Evolutionary conservation across 371 early-diverging fungal genomes (phyloP), one percentile per base, ranked within the genome.

Genomic region (Rhizomucor pusillus): DNA sequence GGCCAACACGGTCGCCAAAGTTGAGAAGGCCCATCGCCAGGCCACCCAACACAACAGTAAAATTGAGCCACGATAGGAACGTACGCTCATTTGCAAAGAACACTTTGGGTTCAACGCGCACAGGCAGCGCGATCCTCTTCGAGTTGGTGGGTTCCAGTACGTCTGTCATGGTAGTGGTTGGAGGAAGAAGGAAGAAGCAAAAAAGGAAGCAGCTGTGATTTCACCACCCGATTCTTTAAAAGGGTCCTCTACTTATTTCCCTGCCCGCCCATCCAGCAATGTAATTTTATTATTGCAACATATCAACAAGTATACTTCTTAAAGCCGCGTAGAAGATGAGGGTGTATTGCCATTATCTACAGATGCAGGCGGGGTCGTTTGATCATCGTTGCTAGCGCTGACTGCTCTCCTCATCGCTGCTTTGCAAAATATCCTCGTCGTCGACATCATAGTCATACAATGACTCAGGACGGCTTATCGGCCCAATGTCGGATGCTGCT

Each of bases 61-160:
- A 86, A 71, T 87, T 84, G 49, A 87, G 79, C 86, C 86, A 87
- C 29, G 92, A 89, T 49, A 98, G 74, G 66, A 97, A 97, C 5
- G 98, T 98, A 46, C 98, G 83, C 72, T 98, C 98, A 69, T 98
- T 98, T 54, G 98, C 98, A 72, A 98, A 98, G 68, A 93, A 97
- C 14, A 95, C 95, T 73, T 98, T 98, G 53, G 98, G 98, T 60
- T 98, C 98, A 5, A 96, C 86, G 3, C 96, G 85, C 33, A 91
- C 88, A 0, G 92, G 92, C 10, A 89, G 68, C 0, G 86, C 87
- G 44, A 93, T 90, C 29, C 84, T 77, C 57, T 80, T 84, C 49
- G 52, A 52, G 2, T 54, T 61, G 5, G 62, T 56, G 1, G 60
- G 57, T 51, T 60, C 66, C 11, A 59, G 53, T 3, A 48, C 53